A percentile compares a stretch with the other conserved stretches of the same genome.
These are phyloP conservation scores for Boletus rufocinnamomeus DNA, from an alignment of 768 basidiomycete genomes.

Conservation along the genomic window DNA sequence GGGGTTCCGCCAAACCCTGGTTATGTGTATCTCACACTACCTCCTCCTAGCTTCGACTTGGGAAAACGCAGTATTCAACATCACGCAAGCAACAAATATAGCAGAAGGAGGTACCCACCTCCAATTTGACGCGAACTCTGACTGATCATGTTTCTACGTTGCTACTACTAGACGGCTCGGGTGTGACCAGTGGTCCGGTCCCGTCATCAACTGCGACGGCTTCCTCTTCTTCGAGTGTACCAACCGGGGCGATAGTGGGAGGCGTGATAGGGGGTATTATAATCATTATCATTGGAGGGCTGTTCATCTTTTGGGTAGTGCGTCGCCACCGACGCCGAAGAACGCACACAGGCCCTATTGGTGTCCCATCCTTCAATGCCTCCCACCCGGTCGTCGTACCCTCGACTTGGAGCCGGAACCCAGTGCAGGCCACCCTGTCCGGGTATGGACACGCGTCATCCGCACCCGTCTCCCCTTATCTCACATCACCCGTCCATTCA, in stretches of 20 bases:
- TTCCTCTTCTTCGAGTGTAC: constrained; percentile 12
- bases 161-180: constrained; percentile 7
- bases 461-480: not conserved
- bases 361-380: not conserved
- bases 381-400: not conserved
- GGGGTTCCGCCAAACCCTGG: not conserved
- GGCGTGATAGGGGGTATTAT: constrained; percentile 23
- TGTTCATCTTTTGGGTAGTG: constrained; percentile 14
- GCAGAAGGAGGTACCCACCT: constrained; percentile 14
- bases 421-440: not conserved
- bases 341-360: not conserved
- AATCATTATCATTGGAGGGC: constrained; percentile 16
- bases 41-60: constrained; percentile 21
- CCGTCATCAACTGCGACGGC: constrained; percentile 6
- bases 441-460: not conserved
- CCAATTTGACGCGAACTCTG: not conserved
- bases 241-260: constrained; percentile 23
- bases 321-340: constrained; percentile 16
- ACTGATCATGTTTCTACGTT: not conserved
- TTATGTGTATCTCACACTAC: constrained; percentile 1
- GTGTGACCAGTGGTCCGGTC: constrained; percentile 21
- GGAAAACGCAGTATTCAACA: constrained; percentile 16
- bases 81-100: constrained; percentile 8
- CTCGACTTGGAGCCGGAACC: not conserved
- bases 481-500: constrained; percentile 14